phyloP scores from a whole-genome alignment of 2,329 filamentous ascomycete species.

The Annulohypoxylon truncatum region DNA sequence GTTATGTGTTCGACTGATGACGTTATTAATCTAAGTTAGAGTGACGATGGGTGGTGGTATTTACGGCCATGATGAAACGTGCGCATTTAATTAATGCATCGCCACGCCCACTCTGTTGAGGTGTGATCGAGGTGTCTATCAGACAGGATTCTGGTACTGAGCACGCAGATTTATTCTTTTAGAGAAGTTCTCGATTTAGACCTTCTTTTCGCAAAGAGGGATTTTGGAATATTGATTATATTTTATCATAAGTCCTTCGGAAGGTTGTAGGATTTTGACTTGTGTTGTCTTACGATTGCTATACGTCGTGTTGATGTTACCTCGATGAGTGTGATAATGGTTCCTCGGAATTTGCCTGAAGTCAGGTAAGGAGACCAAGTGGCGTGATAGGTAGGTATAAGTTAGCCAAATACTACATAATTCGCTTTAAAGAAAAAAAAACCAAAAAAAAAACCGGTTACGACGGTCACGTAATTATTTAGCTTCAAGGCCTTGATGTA shows the following conservation, averaged over 20 bases:
- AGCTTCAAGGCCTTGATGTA: background rate
- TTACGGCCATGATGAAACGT: constrained; percentile 27
- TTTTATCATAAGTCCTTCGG: background rate
- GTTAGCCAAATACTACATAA: background rate
- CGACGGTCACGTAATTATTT: background rate
- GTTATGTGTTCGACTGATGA: constrained; percentile 21
- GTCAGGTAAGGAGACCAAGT: background rate
- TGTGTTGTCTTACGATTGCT: background rate
- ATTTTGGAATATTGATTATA: constrained; percentile 11
- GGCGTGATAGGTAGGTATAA: background rate
- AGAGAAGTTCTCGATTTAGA: constrained; percentile 24
- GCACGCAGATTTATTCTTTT: constrained; percentile 16
- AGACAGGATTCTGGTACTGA: constrained; percentile 29
- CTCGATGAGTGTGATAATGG: background rate
- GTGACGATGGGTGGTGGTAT: constrained; percentile 20
- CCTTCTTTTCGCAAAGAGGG: constrained; percentile 12
- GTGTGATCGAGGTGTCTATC: constrained; percentile 21
- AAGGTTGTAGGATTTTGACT: background rate
- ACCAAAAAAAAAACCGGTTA: no score
- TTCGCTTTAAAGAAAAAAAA: no score
- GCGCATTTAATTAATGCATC: constrained; percentile 12
- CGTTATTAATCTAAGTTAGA: constrained; percentile 29
- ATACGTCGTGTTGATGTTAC: background rate
- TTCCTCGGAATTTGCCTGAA: background rate
- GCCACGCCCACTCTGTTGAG: constrained; percentile 14